Evolutionary conservation across 805 yeast genomes (phyloP), one percentile per base, ranked within the genome.

Genomic region (Candida vartiovaarae): DNA sequence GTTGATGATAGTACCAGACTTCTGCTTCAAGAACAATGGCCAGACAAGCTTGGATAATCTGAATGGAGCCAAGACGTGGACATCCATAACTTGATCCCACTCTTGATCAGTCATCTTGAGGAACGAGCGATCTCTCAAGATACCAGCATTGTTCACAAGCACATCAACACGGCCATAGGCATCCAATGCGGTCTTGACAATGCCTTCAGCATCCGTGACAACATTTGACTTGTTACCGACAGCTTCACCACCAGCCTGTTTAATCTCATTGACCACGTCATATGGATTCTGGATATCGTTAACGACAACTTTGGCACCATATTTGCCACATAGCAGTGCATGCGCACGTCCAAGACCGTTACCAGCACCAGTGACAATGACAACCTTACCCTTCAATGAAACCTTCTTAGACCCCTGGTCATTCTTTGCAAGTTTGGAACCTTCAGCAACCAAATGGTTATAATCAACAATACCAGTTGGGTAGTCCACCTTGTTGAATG

Each of bases 221-320:
- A 88, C 95, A 62, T 87, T 88, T 65, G 85, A 86, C 55, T 74
- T 75, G 58, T 89, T 95, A 33, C 83, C 86, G 43, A 87, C 84
- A 11, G 97, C 97, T 40, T 70, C 72, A 48, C 87, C 90, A 23
- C 72, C 70, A 38, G 95, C 95, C 20, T 74, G 75, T 41, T 71
- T 66, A 60, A 91, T 84, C 64, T 86, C 95, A 25, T 78, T 71
- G 9, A 87, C 96, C 38, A 84, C 87, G 32, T 70, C 63, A 37
- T 73, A 64, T 3, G 97, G 89, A 61, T 87, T 83, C 54, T 68
- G 75, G 50, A 91, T 81, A 63, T 91, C 98, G 62, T 93, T 91
- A 32, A 91, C 93, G 36, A 93, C 95, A 48, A 91, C 93, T 67
- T 83, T 88, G 27, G 97, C 97, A 48, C 98, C 99, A 56, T 86